Percentiles rank a stretch among this genome's conserved stretches.
phyloP scores from a whole-genome alignment of 1,284 basidiomycete genomes.

The Fomes fomentarius region DNA sequence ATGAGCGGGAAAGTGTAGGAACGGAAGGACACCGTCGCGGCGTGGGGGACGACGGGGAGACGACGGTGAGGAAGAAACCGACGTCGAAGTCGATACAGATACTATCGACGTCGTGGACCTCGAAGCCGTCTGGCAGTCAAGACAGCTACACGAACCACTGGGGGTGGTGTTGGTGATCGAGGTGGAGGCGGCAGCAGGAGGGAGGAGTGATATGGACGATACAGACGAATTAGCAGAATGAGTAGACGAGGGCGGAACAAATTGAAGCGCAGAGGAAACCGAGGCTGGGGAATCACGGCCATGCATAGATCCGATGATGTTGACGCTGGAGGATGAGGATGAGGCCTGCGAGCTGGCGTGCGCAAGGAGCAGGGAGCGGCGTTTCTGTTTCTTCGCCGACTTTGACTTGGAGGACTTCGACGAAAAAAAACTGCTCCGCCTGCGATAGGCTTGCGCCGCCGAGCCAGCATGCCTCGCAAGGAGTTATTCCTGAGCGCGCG shows the following conservation, averaged over 20 bases:
- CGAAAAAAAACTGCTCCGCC: constrained; percentile 22
- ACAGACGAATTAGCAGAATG: constrained; percentile 22
- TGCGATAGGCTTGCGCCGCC: constrained; percentile 22
- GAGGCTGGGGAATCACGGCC: constrained; percentile 11
- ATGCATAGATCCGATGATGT: not conserved
- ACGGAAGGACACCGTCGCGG: constrained; percentile 36
- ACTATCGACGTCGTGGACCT: constrained; percentile 18
- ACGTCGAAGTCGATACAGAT: constrained; percentile 65
- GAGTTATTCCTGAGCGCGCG: constrained; percentile 29
- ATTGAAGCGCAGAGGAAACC: constrained; percentile 18
- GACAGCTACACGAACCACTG: constrained; percentile 5
- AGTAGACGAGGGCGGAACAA: constrained; percentile 11
- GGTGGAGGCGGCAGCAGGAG: constrained; percentile 5
- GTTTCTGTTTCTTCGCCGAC: constrained; percentile 6
- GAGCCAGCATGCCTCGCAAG: constrained; percentile 29
- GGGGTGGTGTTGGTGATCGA: not conserved
- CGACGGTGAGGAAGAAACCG: constrained; percentile 12
- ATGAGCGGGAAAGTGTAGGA: constrained; percentile 43
- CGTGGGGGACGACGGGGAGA: constrained; percentile 44
- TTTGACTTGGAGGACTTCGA: constrained; percentile 6
- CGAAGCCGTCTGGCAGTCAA: constrained; percentile 3
- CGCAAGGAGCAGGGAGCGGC: constrained; percentile 16
- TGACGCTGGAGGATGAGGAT: constrained; percentile 19
- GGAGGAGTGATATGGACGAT: constrained; percentile 18
- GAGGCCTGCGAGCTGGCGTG: constrained; percentile 17